Base-by-base conservation (phyloP, 306 rosid species). In the Quercus suber region DNA sequence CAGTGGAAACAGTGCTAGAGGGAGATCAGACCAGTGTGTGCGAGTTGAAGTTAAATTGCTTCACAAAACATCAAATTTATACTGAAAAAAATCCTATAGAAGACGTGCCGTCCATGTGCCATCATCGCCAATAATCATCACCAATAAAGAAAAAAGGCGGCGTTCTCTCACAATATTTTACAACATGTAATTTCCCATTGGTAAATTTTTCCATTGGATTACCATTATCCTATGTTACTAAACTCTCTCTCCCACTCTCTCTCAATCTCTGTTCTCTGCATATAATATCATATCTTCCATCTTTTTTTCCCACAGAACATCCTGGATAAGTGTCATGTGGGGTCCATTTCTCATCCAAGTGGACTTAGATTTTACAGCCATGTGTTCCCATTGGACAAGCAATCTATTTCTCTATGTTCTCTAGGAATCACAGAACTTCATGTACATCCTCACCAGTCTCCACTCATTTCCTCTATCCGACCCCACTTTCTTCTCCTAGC, bases 31-130 rank as follows among this genome's bases (percentile, higher is more conserved):
- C 31, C 69, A 14, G 41, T 20, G 45, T 30, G 3, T 5, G 27
- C 49, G 64, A 28, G 78, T 52, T 63, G 64, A 17, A 41, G 65
- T 78, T 35, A 73, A 79, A 65, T 67, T 76, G 76, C 23, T 69
- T 81, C 67, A 73, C 20, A 79, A 81, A 59, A 56, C 25, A 27
- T 27, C 74, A 51, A 64, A 73, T 80, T 77, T 82, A 84, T 79
- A 80, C 14, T 30, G 20, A 25, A 55, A 27, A 41, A 41, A 41
- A 7, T 14, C 74, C 71, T 51, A 51, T 13, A 31, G 71, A 87
- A 75, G 77, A 73, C 72, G 73, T 55, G 81, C 82, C 73, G 55
- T 73, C 87, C 85, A 80, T 82, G 87, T 74, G 81, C 84, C 82
- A 79, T 73, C 81, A 64, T 76, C 74, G 49, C 25, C 51, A 43